Conservation (phyloP, 306 rosid species). For the Astragalus glycyphyllos region DNA sequence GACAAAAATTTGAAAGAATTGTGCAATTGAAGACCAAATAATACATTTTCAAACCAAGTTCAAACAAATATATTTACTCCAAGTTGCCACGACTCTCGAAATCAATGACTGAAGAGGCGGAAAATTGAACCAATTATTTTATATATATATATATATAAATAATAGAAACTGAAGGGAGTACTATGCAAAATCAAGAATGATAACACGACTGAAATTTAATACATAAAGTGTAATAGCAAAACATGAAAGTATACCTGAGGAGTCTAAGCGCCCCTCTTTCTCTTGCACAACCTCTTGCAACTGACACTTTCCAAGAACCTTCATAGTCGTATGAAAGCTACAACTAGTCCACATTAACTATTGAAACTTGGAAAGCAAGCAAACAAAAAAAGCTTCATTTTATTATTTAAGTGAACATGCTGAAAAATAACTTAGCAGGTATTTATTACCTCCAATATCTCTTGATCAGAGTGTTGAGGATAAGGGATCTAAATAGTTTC, state of each 20-base stretch:
- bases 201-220: conserved; percentile 10
- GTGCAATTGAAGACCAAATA: no score
- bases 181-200: no score
- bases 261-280: conserved; percentile 70
- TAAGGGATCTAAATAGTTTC: conserved; percentile 88
- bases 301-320: conserved; percentile 91
- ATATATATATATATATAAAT: no score
- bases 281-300: conserved; percentile 74
- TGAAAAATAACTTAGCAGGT: background rate
- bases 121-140: no score
- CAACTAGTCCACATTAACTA: conserved; percentile 12
- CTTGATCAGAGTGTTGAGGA: conserved; percentile 71
- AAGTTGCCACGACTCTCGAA: no score
- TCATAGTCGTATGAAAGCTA: conserved; percentile 39
- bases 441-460: conserved; percentile 79
- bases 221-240: background rate
- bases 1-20: no score
- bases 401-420: background rate
- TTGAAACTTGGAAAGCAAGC: conserved; percentile 7
- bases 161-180: no score
- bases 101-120: no score
- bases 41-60: no score
- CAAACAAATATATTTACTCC: no score
- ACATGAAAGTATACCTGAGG: conserved; percentile 56
- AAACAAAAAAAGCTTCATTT: background rate